Evolutionary conservation across 495 filamentous ascomycete species (phyloP), one percentile per base, ranked within the genome.

Genomic region (Elaphomyces granulatus): DNA sequence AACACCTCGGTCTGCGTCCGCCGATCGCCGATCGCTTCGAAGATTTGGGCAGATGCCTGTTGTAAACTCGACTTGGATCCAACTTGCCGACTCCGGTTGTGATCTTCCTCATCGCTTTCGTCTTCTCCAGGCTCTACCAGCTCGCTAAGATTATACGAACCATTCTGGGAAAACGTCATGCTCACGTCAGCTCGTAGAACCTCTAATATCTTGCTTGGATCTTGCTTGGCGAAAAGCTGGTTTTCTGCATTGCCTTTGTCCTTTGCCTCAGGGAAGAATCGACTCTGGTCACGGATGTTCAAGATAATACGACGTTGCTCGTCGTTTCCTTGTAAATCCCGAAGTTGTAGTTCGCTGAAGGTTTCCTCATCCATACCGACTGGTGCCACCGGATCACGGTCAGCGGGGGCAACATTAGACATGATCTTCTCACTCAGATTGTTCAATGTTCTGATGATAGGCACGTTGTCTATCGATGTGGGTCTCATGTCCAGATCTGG

Each of bases 401-500:
- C 90, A 3, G 78, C 72, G 1, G 85, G 80, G 3, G 78, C 71
- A 14, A 92, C 83, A 41, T 84, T 80, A 20, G 80, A 80, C 66
- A 98, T 80, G 46, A 98, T 79, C 53, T 90, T 95, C 49, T 86
- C 81, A 49, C 81, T 90, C 39, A 94, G 64, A 38, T 65, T 80
- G 54, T 98, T 98, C 35, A 96, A 61, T 0, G 81, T 83, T 23
- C 78, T 74, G 48, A 95, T 78, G 37, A 94, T 87, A 0, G 82
- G 83, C 4, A 80, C 75, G 49, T 77, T 80, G 31, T 82, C 75
- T 15, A 66, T 50, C 0, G 63, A 59, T 2, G 64, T 67, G 1
- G 85, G 84, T 33, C 83, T 70, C 88, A 96, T 95, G 37, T 86
- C 85, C 15, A 78, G 51, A 51, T 95, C 88, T 23, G 84, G 81